These are phyloP conservation scores for Monilinia aucupariae DNA, from an alignment of 2,329 filamentous ascomycete genomes.

Conservation along the genomic window DNA sequence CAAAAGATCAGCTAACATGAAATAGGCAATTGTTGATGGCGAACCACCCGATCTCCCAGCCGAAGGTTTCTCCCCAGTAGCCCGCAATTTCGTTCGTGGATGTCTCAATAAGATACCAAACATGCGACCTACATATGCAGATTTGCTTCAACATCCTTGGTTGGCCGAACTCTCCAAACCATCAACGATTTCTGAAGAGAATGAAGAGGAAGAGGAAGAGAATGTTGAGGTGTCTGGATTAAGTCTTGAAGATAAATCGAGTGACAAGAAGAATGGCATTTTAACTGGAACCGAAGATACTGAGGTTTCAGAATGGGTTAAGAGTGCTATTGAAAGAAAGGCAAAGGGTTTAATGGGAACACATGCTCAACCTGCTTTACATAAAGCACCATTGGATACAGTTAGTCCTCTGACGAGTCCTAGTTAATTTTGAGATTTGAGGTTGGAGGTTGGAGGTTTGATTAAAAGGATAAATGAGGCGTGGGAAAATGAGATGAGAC, in stretches of 20 bases:
- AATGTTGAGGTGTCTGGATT: constrained; percentile 30
- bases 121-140: constrained; percentile 87
- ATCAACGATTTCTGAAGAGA: constrained; percentile 65
- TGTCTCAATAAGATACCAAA: constrained; percentile 92
- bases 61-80: constrained; percentile 70
- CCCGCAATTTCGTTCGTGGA: constrained; percentile 79
- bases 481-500: background rate
- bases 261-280: background rate
- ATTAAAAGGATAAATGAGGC: background rate
- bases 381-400: constrained; percentile 77
- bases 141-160: constrained; percentile 87
- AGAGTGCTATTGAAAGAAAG: constrained; percentile 61
- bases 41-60: constrained; percentile 84
- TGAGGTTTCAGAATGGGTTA: constrained; percentile 86
- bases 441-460: too few relatives aligned
- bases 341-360: constrained; percentile 50
- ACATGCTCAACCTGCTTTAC: constrained; percentile 69
- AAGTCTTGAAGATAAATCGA: background rate
- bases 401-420: constrained; percentile 46
- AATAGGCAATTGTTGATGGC: constrained; percentile 91
- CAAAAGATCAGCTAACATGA: constrained; percentile 12
- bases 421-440: background rate
- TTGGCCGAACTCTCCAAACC: constrained; percentile 70
- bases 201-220: constrained; percentile 42
- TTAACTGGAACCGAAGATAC: constrained; percentile 50